A percentile compares a stretch with the other conserved stretches of the same genome.
These are phyloP conservation scores for Cymbopogon citratus DNA, from an alignment of 176 grass and related monocot genomes.

Conservation along the genomic window DNA sequence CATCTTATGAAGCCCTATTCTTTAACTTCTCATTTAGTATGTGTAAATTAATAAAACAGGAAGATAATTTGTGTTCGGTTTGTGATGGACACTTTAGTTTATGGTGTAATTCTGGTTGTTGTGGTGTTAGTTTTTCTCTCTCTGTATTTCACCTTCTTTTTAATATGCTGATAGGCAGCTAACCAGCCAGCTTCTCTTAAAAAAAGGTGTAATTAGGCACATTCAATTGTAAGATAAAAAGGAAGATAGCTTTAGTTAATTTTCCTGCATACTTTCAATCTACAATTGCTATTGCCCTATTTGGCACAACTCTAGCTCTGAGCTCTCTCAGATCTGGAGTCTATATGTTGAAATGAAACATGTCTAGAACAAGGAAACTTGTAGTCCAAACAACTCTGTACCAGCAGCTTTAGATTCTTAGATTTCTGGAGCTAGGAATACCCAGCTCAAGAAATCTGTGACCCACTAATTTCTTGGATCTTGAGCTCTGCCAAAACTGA, in stretches of 20 bases:
- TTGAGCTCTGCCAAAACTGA: neutral
- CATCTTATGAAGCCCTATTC: neutral
- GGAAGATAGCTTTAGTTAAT: neutral
- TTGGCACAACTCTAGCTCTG: neutral
- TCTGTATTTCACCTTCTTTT: neutral
- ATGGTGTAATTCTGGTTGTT: neutral
- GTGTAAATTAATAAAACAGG: neutral
- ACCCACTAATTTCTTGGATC: neutral
- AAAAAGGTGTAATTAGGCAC: neutral
- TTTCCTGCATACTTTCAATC: neutral
- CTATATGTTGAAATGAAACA: neutral
- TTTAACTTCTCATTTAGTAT: neutral
- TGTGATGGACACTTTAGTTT: neutral
- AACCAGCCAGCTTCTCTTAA: neutral
- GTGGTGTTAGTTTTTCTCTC: neutral
- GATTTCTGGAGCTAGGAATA: neutral
- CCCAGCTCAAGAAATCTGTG: neutral
- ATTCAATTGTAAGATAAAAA: neutral
- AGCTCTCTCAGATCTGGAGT: neutral
- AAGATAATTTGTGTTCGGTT: neutral
- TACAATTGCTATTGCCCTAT: neutral
- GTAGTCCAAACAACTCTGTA: neutral
- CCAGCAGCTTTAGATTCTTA: neutral
- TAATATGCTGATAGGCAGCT: neutral
- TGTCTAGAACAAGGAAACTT: neutral